Evolutionary conservation across 2,329 filamentous ascomycete species (phyloP).

Genomic region (Fusarium dlaminii): DNA sequence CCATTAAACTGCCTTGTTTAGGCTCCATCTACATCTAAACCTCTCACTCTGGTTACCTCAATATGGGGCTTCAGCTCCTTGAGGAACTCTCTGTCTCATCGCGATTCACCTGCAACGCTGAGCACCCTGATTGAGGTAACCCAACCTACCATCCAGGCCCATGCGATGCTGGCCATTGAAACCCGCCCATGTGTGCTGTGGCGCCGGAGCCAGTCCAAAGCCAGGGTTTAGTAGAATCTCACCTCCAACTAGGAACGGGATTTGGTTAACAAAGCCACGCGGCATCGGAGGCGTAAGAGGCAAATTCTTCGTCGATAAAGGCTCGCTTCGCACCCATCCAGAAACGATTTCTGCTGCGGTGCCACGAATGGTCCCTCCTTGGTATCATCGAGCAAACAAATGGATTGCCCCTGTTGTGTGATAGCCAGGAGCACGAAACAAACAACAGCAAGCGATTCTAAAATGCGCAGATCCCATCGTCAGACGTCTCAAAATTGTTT

Average conservation of each 20-base stretch:
- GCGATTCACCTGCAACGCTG: background rate
- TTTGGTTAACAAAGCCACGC: conserved; percentile 24
- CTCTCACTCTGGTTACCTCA: conserved; percentile 14
- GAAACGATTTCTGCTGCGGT: background rate
- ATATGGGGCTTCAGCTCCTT: conserved; percentile 30
- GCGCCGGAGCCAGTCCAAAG: conserved; percentile 12
- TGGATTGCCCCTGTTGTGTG: background rate
- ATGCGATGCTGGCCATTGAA: conserved; percentile 22
- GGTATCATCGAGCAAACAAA: conserved; percentile 13
- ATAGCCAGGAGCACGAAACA: background rate
- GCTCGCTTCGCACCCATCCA: conserved; percentile 5
- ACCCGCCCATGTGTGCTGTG: conserved; percentile 25
- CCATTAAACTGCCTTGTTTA: conserved; percentile 24
- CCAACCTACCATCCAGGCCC: conserved; percentile 6
- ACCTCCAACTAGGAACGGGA: background rate
- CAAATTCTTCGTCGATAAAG: conserved; percentile 1
- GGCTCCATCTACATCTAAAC: conserved; percentile 4
- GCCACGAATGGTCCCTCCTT: conserved; percentile 10
- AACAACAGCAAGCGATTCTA: background rate
- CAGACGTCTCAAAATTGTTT: conserved; percentile 19
- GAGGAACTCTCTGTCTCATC: conserved; percentile 9
- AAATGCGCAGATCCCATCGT: conserved; percentile 4
- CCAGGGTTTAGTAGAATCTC: conserved; percentile 8
- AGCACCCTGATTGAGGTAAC: conserved; percentile 29
- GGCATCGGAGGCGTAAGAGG: conserved; percentile 4